phyloP scores from a whole-genome alignment of 176 grass and related monocot species.

The Paspalum vaginatum region DNA sequence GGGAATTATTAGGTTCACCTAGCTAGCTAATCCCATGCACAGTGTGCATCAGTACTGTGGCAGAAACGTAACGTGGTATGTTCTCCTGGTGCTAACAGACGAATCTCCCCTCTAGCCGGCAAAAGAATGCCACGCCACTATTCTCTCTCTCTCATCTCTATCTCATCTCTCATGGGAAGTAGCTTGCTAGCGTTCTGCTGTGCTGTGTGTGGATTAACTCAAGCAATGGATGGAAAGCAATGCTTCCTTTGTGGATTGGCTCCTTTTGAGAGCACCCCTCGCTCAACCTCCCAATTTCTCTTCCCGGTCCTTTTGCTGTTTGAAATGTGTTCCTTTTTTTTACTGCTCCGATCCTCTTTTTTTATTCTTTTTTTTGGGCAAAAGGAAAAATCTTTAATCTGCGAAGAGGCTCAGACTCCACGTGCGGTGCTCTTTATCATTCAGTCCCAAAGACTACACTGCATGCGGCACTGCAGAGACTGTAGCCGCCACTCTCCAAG shows the following conservation, averaged over 20 bases:
- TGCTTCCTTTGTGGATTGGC: slow-evolving; percentile 55
- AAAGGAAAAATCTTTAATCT: slow-evolving; percentile 58
- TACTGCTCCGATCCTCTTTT: slow-evolving; percentile 9
- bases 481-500: slow-evolving; percentile 53
- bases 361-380: slow-evolving; percentile 33
- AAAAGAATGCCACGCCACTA: slow-evolving; percentile 32
- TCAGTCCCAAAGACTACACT: slow-evolving; percentile 67
- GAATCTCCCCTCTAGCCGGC: slow-evolving; percentile 44
- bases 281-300: not conserved
- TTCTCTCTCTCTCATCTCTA: not conserved
- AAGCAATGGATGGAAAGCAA: slow-evolving; percentile 49
- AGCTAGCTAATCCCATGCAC: slow-evolving; percentile 49
- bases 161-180: not conserved
- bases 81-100: slow-evolving; percentile 55
- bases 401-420: slow-evolving; percentile 84
- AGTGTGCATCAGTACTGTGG: slow-evolving; percentile 56
- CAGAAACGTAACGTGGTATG: slow-evolving; percentile 69
- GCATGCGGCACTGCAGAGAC: slow-evolving; percentile 33
- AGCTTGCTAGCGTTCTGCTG: not conserved
- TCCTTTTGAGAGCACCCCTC: slow-evolving; percentile 54
- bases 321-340: slow-evolving; percentile 48
- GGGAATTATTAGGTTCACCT: slow-evolving; percentile 54
- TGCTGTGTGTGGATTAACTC: slow-evolving; percentile 29
- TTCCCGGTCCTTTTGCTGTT: slow-evolving; percentile 22
- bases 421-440: slow-evolving; percentile 95